These are phyloP conservation scores for Skeletonema costatum DNA, from an alignment of 108 stramenopile genomes.

Conservation along the genomic window DNA sequence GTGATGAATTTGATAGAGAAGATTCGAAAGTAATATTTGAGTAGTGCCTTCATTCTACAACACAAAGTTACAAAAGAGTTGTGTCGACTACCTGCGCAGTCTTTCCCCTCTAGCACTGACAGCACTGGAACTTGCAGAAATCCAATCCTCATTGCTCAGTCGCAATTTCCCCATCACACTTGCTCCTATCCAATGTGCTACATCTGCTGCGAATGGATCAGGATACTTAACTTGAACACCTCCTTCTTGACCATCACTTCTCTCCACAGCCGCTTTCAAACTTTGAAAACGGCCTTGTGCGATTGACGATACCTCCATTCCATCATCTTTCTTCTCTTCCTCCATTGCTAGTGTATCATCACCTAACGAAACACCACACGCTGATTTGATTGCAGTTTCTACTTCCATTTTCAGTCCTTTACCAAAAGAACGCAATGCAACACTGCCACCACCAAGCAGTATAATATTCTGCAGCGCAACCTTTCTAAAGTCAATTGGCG, in stretches of 20 bases:
- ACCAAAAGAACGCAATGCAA: slow-evolving; percentile 26
- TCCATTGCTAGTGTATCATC: slow-evolving; percentile 4
- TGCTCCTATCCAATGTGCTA: slow-evolving; percentile 28
- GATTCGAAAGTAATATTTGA: slow-evolving; percentile 22
- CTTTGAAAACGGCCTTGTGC: slow-evolving; percentile 23
- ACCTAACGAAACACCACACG: slow-evolving; percentile 10
- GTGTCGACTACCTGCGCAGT: not conserved
- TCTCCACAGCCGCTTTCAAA: slow-evolving; percentile 1
- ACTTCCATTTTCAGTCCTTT: slow-evolving; percentile 10
- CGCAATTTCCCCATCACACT: slow-evolving; percentile 36
- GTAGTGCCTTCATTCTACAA: not conserved
- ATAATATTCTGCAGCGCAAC: slow-evolving; percentile 27
- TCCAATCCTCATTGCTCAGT: slow-evolving; percentile 21
- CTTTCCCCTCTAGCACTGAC: not conserved
- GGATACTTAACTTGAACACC: slow-evolving; percentile 34
- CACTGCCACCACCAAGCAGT: slow-evolving; percentile 27
- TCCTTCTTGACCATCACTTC: not conserved
- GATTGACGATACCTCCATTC: slow-evolving; percentile 15
- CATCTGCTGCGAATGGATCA: slow-evolving; percentile 40
- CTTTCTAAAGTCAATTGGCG: slow-evolving; percentile 31
- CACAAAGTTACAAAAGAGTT: not conserved
- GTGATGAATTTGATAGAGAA: slow-evolving; percentile 19
- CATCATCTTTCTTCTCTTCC: slow-evolving; percentile 39
- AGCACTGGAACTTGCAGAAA: not conserved
- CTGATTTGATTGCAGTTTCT: slow-evolving; percentile 13